A percentile compares a stretch with the other conserved stretches of the same genome.
Evolutionary conservation across 2,329 filamentous ascomycete genomes (phyloP).

Genomic region (Sporothrix sp.): DNA sequence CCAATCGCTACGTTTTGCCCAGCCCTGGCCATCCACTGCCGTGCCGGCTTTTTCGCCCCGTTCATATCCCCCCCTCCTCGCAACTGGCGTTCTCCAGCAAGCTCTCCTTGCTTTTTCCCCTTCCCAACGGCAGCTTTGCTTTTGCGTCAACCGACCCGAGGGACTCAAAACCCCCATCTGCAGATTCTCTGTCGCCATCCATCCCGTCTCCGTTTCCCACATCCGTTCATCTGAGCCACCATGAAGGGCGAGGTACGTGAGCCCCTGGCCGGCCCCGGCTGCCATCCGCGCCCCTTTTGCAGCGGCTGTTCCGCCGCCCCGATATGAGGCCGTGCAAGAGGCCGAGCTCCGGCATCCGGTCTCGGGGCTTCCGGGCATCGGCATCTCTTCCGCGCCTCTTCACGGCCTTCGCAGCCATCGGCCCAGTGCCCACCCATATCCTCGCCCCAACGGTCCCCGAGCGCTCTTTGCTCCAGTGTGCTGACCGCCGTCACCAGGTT

Average conservation of each 20-base stretch:
- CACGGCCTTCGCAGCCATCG: not conserved
- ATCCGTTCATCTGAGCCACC: slow-evolving; percentile 22
- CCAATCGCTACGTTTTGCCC: not conserved
- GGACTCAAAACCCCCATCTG: not conserved
- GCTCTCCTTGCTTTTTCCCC: slow-evolving; percentile 2
- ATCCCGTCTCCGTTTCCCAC: not conserved
- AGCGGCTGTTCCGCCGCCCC: not conserved
- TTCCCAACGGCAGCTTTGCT: slow-evolving; percentile 1
- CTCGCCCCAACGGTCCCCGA: not conserved
- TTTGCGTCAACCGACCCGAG: not conserved
- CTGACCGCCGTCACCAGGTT: slow-evolving; percentile 33
- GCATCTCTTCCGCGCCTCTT: too few species aligned
- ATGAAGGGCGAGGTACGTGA: slow-evolving; percentile 50
- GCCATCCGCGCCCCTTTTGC: not conserved
- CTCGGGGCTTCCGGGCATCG: too few species aligned
- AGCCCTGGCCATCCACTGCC: not conserved
- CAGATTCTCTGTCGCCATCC: not conserved
- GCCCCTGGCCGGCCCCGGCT: slow-evolving; percentile 1
- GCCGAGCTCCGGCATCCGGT: not conserved
- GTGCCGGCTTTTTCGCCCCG: not conserved
- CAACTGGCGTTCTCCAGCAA: not conserved
- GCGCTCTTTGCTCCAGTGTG: not conserved
- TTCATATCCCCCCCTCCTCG: not conserved
- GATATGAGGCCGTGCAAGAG: not conserved
- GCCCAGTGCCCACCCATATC: not conserved